Conservation (phyloP, 495 filamentous ascomycete species). For the Glonium stellatum region DNA sequence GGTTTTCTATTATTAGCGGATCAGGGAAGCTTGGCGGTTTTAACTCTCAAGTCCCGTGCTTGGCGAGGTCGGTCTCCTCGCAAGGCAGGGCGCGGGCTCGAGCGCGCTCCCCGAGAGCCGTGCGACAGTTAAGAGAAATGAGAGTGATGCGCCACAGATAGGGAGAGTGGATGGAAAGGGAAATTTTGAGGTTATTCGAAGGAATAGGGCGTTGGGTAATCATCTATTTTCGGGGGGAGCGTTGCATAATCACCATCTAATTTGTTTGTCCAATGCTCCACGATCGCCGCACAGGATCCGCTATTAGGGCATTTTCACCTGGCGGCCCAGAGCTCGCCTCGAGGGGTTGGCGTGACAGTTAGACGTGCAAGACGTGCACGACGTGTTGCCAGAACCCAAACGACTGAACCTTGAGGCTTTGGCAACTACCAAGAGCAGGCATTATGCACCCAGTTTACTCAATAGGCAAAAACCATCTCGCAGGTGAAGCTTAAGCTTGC, state of each 20-base stretch:
- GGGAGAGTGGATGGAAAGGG: not conserved
- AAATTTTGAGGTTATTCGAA: not conserved
- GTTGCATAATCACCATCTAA: not conserved
- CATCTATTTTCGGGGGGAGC: not conserved
- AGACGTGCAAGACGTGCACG: too few relatives aligned
- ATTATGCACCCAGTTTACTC: too few relatives aligned
- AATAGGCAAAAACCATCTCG: too few relatives aligned
- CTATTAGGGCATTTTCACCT: slow-evolving; percentile 2
- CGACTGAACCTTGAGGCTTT: too few relatives aligned
- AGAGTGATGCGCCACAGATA: not conserved
- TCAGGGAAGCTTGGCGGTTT: too few relatives aligned
- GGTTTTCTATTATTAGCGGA: not conserved
- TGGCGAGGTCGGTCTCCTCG: not conserved
- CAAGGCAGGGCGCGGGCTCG: too few relatives aligned
- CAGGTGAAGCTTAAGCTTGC: too few relatives aligned
- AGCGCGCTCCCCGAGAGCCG: not conserved
- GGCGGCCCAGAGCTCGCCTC: not conserved
- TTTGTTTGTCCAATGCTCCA: not conserved
- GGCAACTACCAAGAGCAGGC: too few relatives aligned
- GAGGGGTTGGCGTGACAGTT: not conserved
- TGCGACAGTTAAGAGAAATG: not conserved
- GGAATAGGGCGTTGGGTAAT: not conserved
- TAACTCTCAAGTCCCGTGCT: too few relatives aligned
- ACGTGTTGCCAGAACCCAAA: too few relatives aligned
- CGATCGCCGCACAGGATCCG: not conserved